phyloP scores from a whole-genome alignment of 2,329 filamentous ascomycete species.

The Rhinocladiella similis region DNA sequence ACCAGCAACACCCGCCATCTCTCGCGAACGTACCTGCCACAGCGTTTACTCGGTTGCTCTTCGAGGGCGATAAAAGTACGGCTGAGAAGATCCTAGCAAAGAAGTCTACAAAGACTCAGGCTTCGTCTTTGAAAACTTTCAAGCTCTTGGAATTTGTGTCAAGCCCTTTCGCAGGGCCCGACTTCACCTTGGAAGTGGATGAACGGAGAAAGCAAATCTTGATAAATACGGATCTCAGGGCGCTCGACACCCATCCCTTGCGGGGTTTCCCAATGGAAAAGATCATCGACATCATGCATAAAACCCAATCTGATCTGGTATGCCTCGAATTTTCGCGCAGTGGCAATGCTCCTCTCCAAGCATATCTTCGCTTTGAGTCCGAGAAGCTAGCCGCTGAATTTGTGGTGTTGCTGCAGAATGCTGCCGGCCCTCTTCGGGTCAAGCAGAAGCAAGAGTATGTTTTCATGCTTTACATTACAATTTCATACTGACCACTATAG shows the following conservation, averaged over 20 bases:
- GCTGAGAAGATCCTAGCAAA: not conserved
- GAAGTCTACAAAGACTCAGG: not conserved
- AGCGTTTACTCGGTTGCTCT: not conserved
- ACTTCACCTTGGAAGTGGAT: slow-evolving; percentile 11
- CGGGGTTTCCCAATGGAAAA: slow-evolving; percentile 5
- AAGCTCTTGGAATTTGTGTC: slow-evolving; percentile 12
- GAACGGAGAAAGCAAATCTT: slow-evolving; percentile 3
- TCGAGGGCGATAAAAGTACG: not conserved
- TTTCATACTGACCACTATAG: slow-evolving; percentile 9
- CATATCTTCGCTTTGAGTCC: slow-evolving; percentile 19
- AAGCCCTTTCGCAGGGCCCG: not conserved
- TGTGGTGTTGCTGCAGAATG: not conserved
- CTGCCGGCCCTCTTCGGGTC: not conserved
- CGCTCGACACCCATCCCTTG: slow-evolving; percentile 11
- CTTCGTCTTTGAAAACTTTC: not conserved
- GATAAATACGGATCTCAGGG: slow-evolving; percentile 8
- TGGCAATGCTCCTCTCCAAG: not conserved
- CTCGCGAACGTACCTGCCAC: not conserved
- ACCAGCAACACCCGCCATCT: not conserved
- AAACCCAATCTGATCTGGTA: slow-evolving; percentile 1
- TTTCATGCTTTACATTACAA: not conserved
- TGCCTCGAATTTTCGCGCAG: slow-evolving; percentile 9
- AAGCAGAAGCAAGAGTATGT: slow-evolving; percentile 7
- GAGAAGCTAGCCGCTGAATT: slow-evolving; percentile 14
- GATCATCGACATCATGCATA: slow-evolving; percentile 10